Evolutionary conservation across 2,329 filamentous ascomycete species (phyloP), one percentile per base, ranked within the genome.

Genomic region (Pseudogymnoascus sp.): DNA sequence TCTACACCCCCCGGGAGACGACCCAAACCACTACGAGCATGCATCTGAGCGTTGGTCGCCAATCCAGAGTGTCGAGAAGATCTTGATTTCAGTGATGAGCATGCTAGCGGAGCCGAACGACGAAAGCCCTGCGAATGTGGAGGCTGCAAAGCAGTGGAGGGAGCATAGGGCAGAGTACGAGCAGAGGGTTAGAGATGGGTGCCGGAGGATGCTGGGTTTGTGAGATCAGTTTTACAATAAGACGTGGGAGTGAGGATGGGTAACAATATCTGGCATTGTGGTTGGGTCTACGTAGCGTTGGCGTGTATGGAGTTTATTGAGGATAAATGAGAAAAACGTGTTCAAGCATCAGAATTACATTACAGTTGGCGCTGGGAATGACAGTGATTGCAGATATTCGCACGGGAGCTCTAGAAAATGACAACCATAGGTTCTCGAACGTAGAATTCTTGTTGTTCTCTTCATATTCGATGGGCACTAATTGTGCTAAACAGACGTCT

Each of bases 41-140:
- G 93, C 95, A 6, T 92, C 89, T 1, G 95, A 97, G 80, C 88
- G 93, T 67, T 97, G 93, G 93, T 93, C 89, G 28, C 93, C 93
- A 11, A 96, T 97, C 67, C 95, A 97, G 79, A 95, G 89, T 65
- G 93, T 97, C 69, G 95, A 97, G 79, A 97, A 97, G 81, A 97
- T 97, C 69, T 81, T 97, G 69, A 92, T 97, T 64, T 92, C 88
- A 59, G 93, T 97, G 65, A 97, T 97, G 89, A 96, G 91, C 77
- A 97, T 97, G 93, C 84, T 97, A 53, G 93, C 93, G 0, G 93
- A 96, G 78, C 93, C 93, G 65, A 97, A 97, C 76, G 93, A 97
- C 73, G 93, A 97, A 82, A 95, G 89, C 68, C 93, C 93, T 0
- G 93, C 93, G 64, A 97, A 97, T 73, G 90, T 97, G 44, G 93